Conservation (phyloP, 2,329 filamentous ascomycete species). For the Aspergillus sp. region DNA sequence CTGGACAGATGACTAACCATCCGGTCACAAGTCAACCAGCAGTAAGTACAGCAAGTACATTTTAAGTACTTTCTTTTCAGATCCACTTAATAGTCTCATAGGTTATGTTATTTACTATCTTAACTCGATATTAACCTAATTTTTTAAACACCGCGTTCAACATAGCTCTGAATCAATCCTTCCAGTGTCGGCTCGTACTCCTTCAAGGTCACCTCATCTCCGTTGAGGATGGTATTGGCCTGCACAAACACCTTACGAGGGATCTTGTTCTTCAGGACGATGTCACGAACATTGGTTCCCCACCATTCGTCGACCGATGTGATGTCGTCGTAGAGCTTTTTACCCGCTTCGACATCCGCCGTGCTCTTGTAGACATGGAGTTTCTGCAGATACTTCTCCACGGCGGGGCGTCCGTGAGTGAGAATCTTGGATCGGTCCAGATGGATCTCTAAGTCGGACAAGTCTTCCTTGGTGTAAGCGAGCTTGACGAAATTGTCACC, state of each 20-base stretch:
- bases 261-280: conserved; percentile 60
- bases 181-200: conserved; percentile 81
- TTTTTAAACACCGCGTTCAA: conserved; percentile 52
- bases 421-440: conserved; percentile 85
- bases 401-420: conserved; percentile 74
- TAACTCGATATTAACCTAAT: neutral
- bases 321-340: conserved; percentile 76
- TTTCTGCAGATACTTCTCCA: conserved; percentile 84
- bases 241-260: conserved; percentile 78
- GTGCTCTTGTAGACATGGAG: conserved; percentile 90
- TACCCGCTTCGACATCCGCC: conserved; percentile 76
- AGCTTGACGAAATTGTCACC: conserved; percentile 85
- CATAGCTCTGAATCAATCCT: conserved; percentile 82
- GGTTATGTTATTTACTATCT: neutral
- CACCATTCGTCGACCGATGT: conserved; percentile 83
- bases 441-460: conserved; percentile 77
- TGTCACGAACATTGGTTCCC: conserved; percentile 69
- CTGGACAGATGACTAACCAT: too few relatives aligned
- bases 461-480: conserved; percentile 67
- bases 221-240: conserved; percentile 75
- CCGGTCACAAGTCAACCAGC: too few relatives aligned
- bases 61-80: too few relatives aligned
- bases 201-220: conserved; percentile 70
- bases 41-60: too few relatives aligned
- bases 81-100: neutral